Base-by-base conservation (phyloP, 2,329 filamentous ascomycete species). In the Metarhizium anisopliae region DNA sequence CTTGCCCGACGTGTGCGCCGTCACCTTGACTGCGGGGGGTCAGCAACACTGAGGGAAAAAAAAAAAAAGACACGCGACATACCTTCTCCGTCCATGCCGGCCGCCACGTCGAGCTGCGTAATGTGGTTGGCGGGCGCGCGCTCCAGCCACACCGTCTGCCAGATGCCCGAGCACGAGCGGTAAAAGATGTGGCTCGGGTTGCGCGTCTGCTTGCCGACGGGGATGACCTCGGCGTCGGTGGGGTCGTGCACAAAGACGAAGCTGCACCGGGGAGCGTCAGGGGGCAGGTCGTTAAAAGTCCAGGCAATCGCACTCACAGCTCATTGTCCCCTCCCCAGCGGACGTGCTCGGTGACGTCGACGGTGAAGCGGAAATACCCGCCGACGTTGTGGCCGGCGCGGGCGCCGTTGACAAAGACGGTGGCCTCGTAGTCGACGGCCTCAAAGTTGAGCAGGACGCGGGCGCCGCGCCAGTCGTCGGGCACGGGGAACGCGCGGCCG, bases 91-190 rank as follows among this genome's bases (percentile, higher is more conserved):
- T 82, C 61, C 70, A 79, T 80, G 59, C 76, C 77, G 0, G 83
- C 85, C 30, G 75, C 68, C 16, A 89, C 63, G 59, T 87, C 80
- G 2, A 89, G 69, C 45, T 78, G 73, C 0, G 77, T 79, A 55
- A 89, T 79, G 60, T 84, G 72, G 52, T 79, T 76, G 0, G 69
- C 59, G 0, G 85, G 81, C 0, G 79, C 83, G n/a, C 79, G 75
- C 64, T 87, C 82, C 2, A 90, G 70, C 86, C 86, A 90, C 0
- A 89, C 86, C 18, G 77, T 78, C 64, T 89, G 86, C 86, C 86
- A 90, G 59, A 90, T 89, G 5, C 86, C 86, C 38, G 83, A 85
- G 65, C 85, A 89, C 0, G 86, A 82, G 0, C 82, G 83, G 66
- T 89, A 89, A 67, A 86, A 89, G 58, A 89, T 89, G 61, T 84